Percentiles rank a stretch among this genome's conserved stretches.
Evolutionary conservation across 164 flowering plant genomes (phyloP).

Genomic region (Cinnamomum micranthum): DNA sequence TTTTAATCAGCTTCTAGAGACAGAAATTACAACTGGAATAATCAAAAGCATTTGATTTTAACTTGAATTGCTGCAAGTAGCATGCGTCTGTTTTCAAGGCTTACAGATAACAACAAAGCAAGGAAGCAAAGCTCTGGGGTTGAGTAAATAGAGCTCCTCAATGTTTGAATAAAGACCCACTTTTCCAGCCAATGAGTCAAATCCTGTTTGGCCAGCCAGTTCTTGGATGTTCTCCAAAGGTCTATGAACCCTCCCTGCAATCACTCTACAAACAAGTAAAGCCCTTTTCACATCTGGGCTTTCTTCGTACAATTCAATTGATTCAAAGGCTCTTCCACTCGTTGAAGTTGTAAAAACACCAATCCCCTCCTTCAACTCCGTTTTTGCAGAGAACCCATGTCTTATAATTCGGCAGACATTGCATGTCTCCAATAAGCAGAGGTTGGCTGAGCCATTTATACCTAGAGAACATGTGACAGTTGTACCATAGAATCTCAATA

Average conservation of each 20-base stretch:
- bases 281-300: constrained; percentile 40
- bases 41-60: neutral
- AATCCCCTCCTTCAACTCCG: constrained; percentile 39
- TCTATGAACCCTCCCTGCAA: constrained; percentile 70
- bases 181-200: constrained; percentile 81
- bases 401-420: constrained; percentile 49
- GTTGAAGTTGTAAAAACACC: constrained; percentile 78
- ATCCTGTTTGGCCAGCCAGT: constrained; percentile 52
- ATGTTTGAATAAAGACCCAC: constrained; percentile 69
- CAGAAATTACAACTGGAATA: neutral
- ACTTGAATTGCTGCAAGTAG: neutral
- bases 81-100: constrained; percentile 14
- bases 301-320: constrained; percentile 34
- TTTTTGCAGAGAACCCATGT: constrained; percentile 52
- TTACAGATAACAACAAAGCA: constrained; percentile 90
- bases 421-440: constrained; percentile 49
- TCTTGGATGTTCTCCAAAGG: constrained; percentile 63
- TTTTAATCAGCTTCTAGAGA: neutral
- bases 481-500: constrained; percentile 61
- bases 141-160: constrained; percentile 84
- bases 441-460: constrained; percentile 42
- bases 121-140: constrained; percentile 83
- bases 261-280: constrained; percentile 67
- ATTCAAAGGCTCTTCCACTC: constrained; percentile 63
- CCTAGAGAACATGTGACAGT: constrained; percentile 54